phyloP scores from a whole-genome alignment of 768 basidiomycete genomes.

The Mycena belliarum region DNA sequence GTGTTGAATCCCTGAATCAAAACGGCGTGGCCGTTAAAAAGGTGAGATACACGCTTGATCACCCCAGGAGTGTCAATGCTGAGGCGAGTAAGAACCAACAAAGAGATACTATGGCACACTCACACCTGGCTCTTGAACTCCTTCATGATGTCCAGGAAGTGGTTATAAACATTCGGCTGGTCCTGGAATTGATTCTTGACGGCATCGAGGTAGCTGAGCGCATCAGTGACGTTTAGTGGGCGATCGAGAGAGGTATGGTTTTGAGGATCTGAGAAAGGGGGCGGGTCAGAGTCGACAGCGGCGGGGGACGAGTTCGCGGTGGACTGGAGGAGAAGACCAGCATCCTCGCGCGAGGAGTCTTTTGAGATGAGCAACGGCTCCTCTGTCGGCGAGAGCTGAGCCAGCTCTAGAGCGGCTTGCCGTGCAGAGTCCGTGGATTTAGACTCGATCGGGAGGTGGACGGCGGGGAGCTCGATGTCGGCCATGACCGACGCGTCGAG shows the following conservation, averaged over 20 bases:
- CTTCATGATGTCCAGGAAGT: slow-evolving; percentile 97
- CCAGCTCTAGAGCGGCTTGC: background rate
- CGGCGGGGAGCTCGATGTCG: background rate
- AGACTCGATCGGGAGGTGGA: background rate
- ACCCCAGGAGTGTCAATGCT: slow-evolving; percentile 98
- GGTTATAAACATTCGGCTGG: slow-evolving; percentile 94
- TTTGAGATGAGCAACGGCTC: background rate
- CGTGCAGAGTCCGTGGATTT: background rate
- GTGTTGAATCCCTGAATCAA: slow-evolving; percentile 99
- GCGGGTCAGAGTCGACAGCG: background rate
- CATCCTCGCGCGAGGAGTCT: slow-evolving; percentile 15
- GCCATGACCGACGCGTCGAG: background rate
- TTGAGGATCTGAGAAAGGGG: slow-evolving; percentile 29
- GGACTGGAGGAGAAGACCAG: slow-evolving; percentile 13
- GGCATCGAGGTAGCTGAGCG: slow-evolving; percentile 88
- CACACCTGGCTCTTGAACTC: slow-evolving; percentile 95
- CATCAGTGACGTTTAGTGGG: slow-evolving; percentile 93
- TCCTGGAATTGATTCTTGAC: slow-evolving; percentile 91
- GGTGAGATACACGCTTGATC: slow-evolving; percentile 89
- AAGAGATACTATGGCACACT: slow-evolving; percentile 42
- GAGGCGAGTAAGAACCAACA: background rate
- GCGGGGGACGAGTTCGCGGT: slow-evolving; percentile 10
- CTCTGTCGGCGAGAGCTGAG: background rate
- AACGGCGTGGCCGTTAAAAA: slow-evolving; percentile 86
- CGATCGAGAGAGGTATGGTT: slow-evolving; percentile 41